phyloP scores from a whole-genome alignment of 2,329 filamentous ascomycete species.

The Pseudocercospora cruenta region DNA sequence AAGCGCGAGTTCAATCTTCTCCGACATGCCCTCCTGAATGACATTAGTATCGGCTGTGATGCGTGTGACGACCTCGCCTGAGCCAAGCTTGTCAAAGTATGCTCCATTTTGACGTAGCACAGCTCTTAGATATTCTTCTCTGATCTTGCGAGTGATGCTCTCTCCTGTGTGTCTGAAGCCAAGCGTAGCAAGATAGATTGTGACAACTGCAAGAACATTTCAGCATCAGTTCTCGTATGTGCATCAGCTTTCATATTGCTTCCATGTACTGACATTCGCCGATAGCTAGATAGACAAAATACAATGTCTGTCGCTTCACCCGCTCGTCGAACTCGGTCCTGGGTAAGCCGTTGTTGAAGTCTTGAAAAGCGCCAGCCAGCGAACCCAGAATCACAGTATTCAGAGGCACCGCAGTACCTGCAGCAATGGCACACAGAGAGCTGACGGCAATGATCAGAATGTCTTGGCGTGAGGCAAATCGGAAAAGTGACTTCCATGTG shows the following conservation, averaged over 20 bases:
- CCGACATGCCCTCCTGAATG: conserved; percentile 89
- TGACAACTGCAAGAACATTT: conserved; percentile 51
- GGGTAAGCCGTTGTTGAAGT: conserved; percentile 39
- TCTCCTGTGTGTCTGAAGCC: conserved; percentile 75
- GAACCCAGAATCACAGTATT: conserved; percentile 65
- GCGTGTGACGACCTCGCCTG: conserved; percentile 89
- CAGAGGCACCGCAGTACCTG: conserved; percentile 32
- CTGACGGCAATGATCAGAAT: conserved; percentile 42
- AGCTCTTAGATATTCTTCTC: conserved; percentile 79
- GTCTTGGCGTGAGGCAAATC: conserved; percentile 30
- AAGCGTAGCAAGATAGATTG: conserved; percentile 76
- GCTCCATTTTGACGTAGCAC: conserved; percentile 88
- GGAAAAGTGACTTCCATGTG: conserved; percentile 17
- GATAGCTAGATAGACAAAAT: conserved; percentile 81
- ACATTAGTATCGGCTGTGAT: conserved; percentile 94
- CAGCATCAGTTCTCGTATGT: background rate
- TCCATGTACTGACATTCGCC: conserved; percentile 59
- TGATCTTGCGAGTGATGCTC: conserved; percentile 53
- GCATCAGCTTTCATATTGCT: background rate
- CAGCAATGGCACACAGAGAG: conserved; percentile 31
- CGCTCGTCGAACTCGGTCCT: conserved; percentile 61
- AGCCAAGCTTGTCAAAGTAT: conserved; percentile 89
- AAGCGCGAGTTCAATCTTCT: conserved; percentile 80
- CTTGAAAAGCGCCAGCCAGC: conserved; percentile 25
- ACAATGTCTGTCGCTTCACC: conserved; percentile 68